A percentile compares a stretch with the other conserved stretches of the same genome.
phyloP scores from a whole-genome alignment of 228 moss, liverwort and hornwort species.

The Sphagnum magellanicum region DNA sequence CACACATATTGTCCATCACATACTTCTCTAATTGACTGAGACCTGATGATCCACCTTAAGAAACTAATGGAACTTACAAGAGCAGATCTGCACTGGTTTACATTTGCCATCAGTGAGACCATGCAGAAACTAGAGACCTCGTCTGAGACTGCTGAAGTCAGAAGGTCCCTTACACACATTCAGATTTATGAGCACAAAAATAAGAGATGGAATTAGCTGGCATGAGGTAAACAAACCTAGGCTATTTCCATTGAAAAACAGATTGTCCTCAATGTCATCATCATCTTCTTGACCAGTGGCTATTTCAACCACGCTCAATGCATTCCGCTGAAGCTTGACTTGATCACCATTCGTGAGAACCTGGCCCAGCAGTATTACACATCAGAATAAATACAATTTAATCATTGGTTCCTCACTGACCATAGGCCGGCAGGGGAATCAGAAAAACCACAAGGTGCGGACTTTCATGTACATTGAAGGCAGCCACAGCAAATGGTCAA shows the following conservation, averaged over 20 bases:
- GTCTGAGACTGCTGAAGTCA: no score
- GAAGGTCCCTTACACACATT: no score
- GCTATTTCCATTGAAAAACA: slow-evolving; percentile 58
- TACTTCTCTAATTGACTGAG: no score
- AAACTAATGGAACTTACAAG: not conserved
- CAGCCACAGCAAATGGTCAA: not conserved
- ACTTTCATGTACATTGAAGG: not conserved
- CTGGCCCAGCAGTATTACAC: slow-evolving; percentile 13
- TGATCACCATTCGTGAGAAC: slow-evolving; percentile 56
- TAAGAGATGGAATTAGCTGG: no score
- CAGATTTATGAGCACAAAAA: no score
- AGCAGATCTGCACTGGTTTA: no score
- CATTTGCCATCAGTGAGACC: not conserved
- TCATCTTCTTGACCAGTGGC: slow-evolving; percentile 60
- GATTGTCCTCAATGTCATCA: slow-evolving; percentile 60
- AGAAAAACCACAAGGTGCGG: not conserved
- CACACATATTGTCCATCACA: no score
- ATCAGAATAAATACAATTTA: not conserved
- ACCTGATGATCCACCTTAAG: no score
- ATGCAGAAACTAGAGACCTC: not conserved
- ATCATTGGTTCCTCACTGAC: no score
- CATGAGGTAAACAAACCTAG: slow-evolving; percentile 28
- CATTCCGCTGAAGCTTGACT: slow-evolving; percentile 69
- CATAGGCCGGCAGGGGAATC: not conserved
- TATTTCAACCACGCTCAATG: slow-evolving; percentile 61